Percentiles rank a stretch among this genome's conserved stretches.
These are phyloP conservation scores for Choanephora cucurbitarum DNA, from an alignment of 371 early-diverging fungal genomes.

Conservation along the genomic window DNA sequence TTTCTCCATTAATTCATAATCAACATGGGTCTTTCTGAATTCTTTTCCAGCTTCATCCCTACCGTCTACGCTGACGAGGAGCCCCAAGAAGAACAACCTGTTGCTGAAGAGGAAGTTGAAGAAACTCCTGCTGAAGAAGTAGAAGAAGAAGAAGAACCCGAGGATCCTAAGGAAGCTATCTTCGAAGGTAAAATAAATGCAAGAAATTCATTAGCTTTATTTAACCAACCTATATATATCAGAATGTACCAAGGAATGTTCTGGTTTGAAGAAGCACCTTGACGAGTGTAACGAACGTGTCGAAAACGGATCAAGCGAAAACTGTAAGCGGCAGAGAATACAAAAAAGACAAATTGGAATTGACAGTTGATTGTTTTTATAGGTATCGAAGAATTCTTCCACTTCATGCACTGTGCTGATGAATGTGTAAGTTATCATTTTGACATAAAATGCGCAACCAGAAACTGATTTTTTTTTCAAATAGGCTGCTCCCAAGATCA, in stretches of 20 bases:
- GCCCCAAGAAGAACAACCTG: conserved; percentile 27
- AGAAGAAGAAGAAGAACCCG: conserved; percentile 45
- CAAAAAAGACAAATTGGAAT: too few species aligned
- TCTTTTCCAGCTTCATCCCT: conserved; percentile 53
- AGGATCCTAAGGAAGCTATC: conserved; percentile 52
- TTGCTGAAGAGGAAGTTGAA: conserved; percentile 28
- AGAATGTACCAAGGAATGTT: conserved; percentile 52
- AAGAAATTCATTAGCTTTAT: neutral
- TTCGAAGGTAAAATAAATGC: conserved; percentile 44
- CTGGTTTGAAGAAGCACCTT: conserved; percentile 53
- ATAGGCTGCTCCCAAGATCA: conserved; percentile 57
- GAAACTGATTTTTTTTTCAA: neutral
- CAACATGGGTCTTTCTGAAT: conserved; percentile 52
- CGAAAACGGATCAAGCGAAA: conserved; percentile 55
- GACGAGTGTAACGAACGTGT: conserved; percentile 63
- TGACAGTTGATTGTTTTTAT: neutral
- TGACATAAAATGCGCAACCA: too few species aligned
- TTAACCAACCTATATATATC: neutral
- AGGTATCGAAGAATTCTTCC: conserved; percentile 65
- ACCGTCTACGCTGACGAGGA: conserved; percentile 52
- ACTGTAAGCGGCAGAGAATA: too few species aligned
- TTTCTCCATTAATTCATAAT: conserved; percentile 16
- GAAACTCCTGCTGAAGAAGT: conserved; percentile 28
- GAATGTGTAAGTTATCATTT: conserved; percentile 52
- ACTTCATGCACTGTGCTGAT: conserved; percentile 61